Percentiles rank a stretch among this genome's conserved stretches.
phyloP scores from a whole-genome alignment of 495 filamentous ascomycete species.

The Talaromyces ruber region DNA sequence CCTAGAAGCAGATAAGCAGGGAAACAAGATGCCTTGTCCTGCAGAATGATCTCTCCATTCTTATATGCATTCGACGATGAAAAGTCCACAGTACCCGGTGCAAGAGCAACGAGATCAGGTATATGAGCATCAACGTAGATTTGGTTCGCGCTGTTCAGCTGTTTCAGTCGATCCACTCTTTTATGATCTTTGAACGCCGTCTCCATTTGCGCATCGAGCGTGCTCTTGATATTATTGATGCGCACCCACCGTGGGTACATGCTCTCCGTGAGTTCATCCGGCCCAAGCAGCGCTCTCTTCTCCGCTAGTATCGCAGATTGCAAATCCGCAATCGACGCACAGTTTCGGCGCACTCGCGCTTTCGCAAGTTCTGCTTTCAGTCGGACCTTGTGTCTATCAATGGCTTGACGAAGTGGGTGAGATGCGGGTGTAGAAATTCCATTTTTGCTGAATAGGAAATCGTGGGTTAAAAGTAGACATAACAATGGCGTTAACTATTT shows the following conservation, averaged over 20 bases:
- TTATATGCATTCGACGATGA: constrained; percentile 62
- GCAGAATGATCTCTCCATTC: constrained; percentile 71
- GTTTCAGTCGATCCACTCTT: constrained; percentile 35
- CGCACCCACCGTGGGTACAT: constrained; percentile 80
- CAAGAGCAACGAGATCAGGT: constrained; percentile 72
- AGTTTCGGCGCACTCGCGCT: constrained; percentile 62
- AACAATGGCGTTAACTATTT: constrained; percentile 70
- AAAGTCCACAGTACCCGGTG: constrained; percentile 53
- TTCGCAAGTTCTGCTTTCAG: constrained; percentile 75
- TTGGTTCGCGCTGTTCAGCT: constrained; percentile 25
- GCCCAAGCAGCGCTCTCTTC: constrained; percentile 14
- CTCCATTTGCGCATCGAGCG: constrained; percentile 55
- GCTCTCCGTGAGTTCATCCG: constrained; percentile 11
- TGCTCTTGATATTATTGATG: constrained; percentile 70
- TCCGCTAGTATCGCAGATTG: constrained; percentile 43
- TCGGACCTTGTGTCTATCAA: constrained; percentile 75
- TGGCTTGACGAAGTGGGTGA: constrained; percentile 65
- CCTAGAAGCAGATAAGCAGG: constrained; percentile 74
- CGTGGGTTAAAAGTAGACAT: constrained; percentile 76
- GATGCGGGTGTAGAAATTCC: constrained; percentile 69
- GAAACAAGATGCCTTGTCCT: constrained; percentile 96
- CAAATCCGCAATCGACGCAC: constrained; percentile 54
- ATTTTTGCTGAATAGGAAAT: constrained; percentile 69
- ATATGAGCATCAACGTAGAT: constrained; percentile 66
- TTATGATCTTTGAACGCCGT: constrained; percentile 58